Percentiles rank a stretch among this genome's conserved stretches.
These are phyloP conservation scores for Xylaria polymorpha DNA, from an alignment of 2,329 filamentous ascomycete species.

Conservation along the genomic window DNA sequence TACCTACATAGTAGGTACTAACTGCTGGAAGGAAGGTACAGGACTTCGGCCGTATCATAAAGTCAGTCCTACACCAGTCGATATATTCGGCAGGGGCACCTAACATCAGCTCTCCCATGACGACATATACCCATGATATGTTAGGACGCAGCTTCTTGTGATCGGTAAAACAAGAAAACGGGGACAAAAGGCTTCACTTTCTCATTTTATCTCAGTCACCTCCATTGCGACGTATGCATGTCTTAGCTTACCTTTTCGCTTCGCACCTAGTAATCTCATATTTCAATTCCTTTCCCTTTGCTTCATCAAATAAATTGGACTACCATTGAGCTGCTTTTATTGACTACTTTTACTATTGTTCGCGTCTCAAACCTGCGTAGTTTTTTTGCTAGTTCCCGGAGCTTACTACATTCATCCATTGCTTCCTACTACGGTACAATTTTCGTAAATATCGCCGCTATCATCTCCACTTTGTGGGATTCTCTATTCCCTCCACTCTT, in stretches of 20 bases:
- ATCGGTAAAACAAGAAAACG: not conserved
- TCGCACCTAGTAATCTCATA: not conserved
- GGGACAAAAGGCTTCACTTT: not conserved
- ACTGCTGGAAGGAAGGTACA: no score
- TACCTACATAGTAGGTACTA: not conserved
- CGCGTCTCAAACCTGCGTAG: not conserved
- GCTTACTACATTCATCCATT: not conserved
- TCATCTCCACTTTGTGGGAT: not conserved
- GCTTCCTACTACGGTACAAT: not conserved
- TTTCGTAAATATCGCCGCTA: not conserved
- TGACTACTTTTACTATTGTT: slow-evolving; percentile 9
- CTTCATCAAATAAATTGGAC: slow-evolving; percentile 5
- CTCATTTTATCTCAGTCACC: not conserved
- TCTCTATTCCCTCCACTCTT: not conserved
- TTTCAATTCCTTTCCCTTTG: not conserved
- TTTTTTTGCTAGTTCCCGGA: not conserved
- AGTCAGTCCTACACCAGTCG: not conserved
- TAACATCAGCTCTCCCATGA: not conserved
- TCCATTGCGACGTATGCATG: not conserved
- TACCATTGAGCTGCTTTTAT: not conserved
- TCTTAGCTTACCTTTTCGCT: not conserved
- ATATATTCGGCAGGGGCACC: slow-evolving; percentile 13
- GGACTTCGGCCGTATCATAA: slow-evolving; percentile 9
- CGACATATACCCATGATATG: slow-evolving; percentile 2
- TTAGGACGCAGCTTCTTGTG: slow-evolving; percentile 3